A percentile compares a stretch with the other conserved stretches of the same genome.
These are phyloP conservation scores for Pseudocercospora fuligena DNA, from an alignment of 2,329 filamentous ascomycete species.

Conservation along the genomic window DNA sequence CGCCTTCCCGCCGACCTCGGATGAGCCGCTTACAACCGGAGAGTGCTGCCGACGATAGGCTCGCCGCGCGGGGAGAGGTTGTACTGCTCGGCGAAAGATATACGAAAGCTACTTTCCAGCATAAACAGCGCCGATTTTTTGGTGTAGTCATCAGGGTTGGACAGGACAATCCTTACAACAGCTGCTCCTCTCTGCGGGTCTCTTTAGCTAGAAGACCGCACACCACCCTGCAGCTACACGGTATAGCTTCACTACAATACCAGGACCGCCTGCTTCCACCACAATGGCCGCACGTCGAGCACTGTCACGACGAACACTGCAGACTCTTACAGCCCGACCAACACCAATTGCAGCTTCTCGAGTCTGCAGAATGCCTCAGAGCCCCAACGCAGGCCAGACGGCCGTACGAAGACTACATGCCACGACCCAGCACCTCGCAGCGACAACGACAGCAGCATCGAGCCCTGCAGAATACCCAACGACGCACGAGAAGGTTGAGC, in stretches of 20 bases:
- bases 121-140: not conserved
- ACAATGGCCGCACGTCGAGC: slow-evolving; percentile 53
- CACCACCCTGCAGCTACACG: not conserved
- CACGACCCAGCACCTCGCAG: slow-evolving; percentile 59
- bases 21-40: not conserved
- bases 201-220: slow-evolving; percentile 25
- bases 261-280: slow-evolving; percentile 4
- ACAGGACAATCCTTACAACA: slow-evolving; percentile 2
- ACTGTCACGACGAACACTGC: slow-evolving; percentile 47
- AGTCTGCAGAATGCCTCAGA: slow-evolving; percentile 39
- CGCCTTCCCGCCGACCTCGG: slow-evolving; percentile 1
- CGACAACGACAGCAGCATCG: slow-evolving; percentile 55
- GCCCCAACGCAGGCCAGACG: slow-evolving; percentile 43
- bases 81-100: not conserved
- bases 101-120: not conserved
- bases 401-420: slow-evolving; percentile 58
- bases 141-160: not conserved
- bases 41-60: not conserved
- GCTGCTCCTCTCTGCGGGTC: slow-evolving; percentile 11
- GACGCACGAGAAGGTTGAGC: slow-evolving; percentile 71
- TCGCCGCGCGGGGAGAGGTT: slow-evolving; percentile 3
- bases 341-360: slow-evolving; percentile 42
- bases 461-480: slow-evolving; percentile 67
- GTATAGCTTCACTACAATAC: not conserved
- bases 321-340: slow-evolving; percentile 46